These are phyloP conservation scores for Peniophora sp. DNA, from an alignment of 1,284 basidiomycete species.

Conservation along the genomic window DNA sequence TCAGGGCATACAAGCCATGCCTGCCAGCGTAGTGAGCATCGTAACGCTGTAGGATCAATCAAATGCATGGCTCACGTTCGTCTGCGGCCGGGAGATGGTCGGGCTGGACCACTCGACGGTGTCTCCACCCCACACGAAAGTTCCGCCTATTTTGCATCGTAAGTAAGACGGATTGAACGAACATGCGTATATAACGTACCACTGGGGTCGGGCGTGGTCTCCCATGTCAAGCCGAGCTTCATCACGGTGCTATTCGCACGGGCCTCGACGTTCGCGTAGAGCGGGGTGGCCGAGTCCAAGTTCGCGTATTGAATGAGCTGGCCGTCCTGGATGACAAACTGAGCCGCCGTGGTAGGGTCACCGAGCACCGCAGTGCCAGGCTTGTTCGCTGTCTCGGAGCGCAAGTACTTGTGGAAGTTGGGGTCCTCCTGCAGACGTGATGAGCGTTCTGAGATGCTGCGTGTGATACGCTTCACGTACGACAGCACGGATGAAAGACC, in stretches of 20 bases:
- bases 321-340: constrained; percentile 46
- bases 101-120: constrained; percentile 47
- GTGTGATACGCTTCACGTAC: constrained; percentile 24
- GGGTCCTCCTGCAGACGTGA: constrained; percentile 36
- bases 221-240: constrained; percentile 45
- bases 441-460: not conserved
- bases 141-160: constrained; percentile 9
- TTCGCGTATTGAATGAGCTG: constrained; percentile 43
- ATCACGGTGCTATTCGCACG: constrained; percentile 35
- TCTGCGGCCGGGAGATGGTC: constrained; percentile 37
- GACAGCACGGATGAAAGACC: constrained; percentile 55
- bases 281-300: constrained; percentile 19
- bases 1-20: constrained; percentile 51
- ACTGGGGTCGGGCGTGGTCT: constrained; percentile 31
- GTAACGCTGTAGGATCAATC: not conserved
- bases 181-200: constrained; percentile 19
- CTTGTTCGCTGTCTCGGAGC: constrained; percentile 36
- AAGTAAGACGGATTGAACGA: too few relatives aligned
- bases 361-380: constrained; percentile 44
- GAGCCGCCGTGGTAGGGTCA: constrained; percentile 38
- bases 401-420: constrained; percentile 61
- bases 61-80: constrained; percentile 31
- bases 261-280: constrained; percentile 45
- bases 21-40: constrained; percentile 15
- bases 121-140: constrained; percentile 47